These are phyloP conservation scores for Alliaria petiolata DNA, from an alignment of 345 rosid genomes.

Conservation along the genomic window DNA sequence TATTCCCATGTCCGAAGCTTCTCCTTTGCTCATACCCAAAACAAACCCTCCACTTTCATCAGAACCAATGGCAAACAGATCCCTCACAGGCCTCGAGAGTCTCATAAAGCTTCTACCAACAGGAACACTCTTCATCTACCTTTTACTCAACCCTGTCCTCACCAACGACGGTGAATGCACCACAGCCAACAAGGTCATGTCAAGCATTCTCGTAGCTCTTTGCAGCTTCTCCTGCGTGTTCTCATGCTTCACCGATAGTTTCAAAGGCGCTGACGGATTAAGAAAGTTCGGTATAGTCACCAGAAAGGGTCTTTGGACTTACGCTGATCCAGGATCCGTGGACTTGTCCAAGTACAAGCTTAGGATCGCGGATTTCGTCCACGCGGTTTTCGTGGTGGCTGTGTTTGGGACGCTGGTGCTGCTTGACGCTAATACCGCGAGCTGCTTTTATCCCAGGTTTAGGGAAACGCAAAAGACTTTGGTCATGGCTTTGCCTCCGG, in stretches of 20 bases:
- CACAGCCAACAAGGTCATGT: conserved; percentile 47
- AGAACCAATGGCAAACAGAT: conserved; percentile 32
- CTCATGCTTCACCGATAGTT: conserved; percentile 76
- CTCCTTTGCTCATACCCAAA: conserved; percentile 20
- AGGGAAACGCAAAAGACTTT: conserved; percentile 44
- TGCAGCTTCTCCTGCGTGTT: conserved; percentile 70
- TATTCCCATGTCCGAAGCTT: conserved; percentile 16
- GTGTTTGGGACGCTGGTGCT: conserved; percentile 58
- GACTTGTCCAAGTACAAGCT: conserved; percentile 56
- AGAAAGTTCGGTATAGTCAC: conserved; percentile 64
- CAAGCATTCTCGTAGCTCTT: conserved; percentile 45
- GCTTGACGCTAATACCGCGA: conserved; percentile 53
- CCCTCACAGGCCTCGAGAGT: conserved; percentile 56
- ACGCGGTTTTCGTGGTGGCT: conserved; percentile 44
- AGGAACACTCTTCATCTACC: conserved; percentile 78
- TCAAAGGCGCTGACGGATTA: conserved; percentile 40
- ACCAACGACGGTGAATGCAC: conserved; percentile 68
- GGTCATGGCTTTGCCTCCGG: conserved; percentile 64
- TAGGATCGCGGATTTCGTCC: conserved; percentile 56
- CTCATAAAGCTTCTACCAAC: conserved; percentile 86
- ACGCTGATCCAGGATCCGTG: conserved; percentile 29
- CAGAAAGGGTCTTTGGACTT: conserved; percentile 56
- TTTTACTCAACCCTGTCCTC: conserved; percentile 73
- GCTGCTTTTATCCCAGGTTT: conserved; percentile 64
- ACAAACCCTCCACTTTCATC: conserved; percentile 26